phyloP scores from a whole-genome alignment of 305 asterid genomes.

The Fraxinus angustifolia region DNA sequence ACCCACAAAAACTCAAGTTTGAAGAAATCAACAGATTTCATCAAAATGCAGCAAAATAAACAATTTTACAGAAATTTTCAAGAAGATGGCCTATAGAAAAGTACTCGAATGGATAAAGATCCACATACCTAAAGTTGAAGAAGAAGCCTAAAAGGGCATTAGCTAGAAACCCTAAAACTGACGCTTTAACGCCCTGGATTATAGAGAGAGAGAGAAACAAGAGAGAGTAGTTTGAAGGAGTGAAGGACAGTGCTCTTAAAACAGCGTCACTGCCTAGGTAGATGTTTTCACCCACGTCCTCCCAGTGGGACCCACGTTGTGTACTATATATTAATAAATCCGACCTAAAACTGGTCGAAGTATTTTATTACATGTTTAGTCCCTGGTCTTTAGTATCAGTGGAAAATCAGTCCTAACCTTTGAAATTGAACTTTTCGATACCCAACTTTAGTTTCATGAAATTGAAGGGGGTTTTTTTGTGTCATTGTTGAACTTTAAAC shows the following conservation, averaged over 20 bases:
- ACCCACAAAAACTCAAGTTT: neutral
- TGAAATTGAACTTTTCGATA: neutral
- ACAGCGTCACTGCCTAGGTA: slow-evolving; percentile 9
- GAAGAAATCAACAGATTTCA: neutral
- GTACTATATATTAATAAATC: neutral
- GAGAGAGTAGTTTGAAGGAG: neutral
- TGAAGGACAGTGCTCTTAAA: neutral
- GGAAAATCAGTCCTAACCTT: neutral
- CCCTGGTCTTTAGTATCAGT: neutral
- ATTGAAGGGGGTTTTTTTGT: too few species aligned
- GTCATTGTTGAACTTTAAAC: neutral
- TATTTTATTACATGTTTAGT: neutral
- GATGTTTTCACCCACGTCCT: slow-evolving; percentile 1
- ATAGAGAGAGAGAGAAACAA: slow-evolving; percentile 17
- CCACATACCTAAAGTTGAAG: neutral
- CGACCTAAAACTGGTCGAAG: neutral
- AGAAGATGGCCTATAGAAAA: neutral
- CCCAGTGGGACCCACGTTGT: neutral
- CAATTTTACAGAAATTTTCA: neutral
- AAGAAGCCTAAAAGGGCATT: neutral
- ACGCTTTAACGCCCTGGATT: neutral
- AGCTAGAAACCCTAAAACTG: neutral
- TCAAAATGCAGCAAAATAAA: neutral
- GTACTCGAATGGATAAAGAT: neutral
- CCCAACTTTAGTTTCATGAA: neutral